Conservation (phyloP, 306 rosid genomes). For the Acacia acuminata region DNA sequence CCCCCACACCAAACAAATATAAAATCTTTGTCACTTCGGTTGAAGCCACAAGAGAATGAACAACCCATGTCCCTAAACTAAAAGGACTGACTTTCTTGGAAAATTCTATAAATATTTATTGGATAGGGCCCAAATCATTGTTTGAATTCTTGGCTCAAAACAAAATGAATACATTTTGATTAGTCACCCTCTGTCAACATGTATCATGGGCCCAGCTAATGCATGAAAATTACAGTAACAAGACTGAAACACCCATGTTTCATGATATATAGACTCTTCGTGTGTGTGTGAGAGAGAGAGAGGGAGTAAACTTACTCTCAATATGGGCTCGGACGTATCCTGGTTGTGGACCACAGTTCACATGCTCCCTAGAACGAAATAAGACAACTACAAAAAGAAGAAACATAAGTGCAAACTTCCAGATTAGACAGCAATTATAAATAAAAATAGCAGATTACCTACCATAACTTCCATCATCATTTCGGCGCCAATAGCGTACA, state of each 20-base stretch:
- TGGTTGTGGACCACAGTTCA: conserved; percentile 90
- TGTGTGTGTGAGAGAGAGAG: not conserved
- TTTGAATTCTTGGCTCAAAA: not conserved
- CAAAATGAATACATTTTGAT: not conserved
- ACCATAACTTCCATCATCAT: conserved; percentile 99
- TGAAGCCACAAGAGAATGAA: not conserved
- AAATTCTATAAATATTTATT: not conserved
- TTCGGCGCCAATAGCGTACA: conserved; percentile 99
- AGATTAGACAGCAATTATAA: not conserved
- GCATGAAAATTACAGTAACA: not conserved
- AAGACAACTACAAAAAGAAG: conserved; percentile 77
- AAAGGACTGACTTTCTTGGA: not conserved
- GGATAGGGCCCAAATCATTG: not conserved
- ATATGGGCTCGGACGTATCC: conserved; percentile 95
- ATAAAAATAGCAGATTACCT: conserved; percentile 32
- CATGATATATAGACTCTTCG: not conserved
- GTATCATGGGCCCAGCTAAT: not conserved
- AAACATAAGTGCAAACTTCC: conserved; percentile 27
- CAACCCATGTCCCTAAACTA: not conserved
- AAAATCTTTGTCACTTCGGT: not conserved
- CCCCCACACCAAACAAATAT: not conserved
- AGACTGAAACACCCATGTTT: conserved; percentile 7
- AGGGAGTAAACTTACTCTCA: conserved; percentile 76
- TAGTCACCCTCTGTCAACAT: not conserved
- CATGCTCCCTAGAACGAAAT: conserved; percentile 96